Base-by-base conservation (phyloP, 257 asterid species). In the Solanum lignicaule region DNA sequence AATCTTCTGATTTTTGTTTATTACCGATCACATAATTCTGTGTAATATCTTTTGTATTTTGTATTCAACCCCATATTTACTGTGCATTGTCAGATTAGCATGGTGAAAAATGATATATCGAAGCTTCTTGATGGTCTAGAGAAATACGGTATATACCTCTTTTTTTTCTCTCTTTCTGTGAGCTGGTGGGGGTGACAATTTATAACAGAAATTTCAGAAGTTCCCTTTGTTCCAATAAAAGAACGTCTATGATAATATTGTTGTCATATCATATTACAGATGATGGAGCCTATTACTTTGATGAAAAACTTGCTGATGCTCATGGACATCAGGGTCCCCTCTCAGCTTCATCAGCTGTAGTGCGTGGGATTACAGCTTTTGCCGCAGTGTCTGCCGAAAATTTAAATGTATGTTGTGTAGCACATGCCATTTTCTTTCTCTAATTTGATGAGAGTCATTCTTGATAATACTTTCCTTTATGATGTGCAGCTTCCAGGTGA, bases 101-200 rank as follows among this genome's bases (percentile, higher is more conserved):
- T 93, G 87, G 87, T 95, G 90, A 93, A 94, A 90, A 92, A 89
- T 86, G 99, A 95, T 91, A 89, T 95, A 86, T 87, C 88, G 86
- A 96, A 95, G 94, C 99, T 97, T 86, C 96, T 97, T 91, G 99
- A 96, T 88, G 96, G 95, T 71, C 83, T 92, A 87, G 98, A 95
- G 92, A 95, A 85, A 95, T 95, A 95, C 68, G 99, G 99, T 97
- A 92, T 35, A 91, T 85, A 55, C 55, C 85, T 68, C 52, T 43
- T 14, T 43, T 41, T 16, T 43, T 27, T 11, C 31, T 88, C 6
- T 5, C 36, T 31, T 65, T 31, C 5, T 82, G 85, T 81, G 69
- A 82, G 69, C 86, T 82, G 66, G 69, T 31, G 68, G 68, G 31
- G 27, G 41, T 82, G 69, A 52, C 69, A 82, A 18, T 31, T 48